Base-by-base conservation (phyloP, 2,329 filamentous ascomycete species). In the Clarireedia homoeocarpa region DNA sequence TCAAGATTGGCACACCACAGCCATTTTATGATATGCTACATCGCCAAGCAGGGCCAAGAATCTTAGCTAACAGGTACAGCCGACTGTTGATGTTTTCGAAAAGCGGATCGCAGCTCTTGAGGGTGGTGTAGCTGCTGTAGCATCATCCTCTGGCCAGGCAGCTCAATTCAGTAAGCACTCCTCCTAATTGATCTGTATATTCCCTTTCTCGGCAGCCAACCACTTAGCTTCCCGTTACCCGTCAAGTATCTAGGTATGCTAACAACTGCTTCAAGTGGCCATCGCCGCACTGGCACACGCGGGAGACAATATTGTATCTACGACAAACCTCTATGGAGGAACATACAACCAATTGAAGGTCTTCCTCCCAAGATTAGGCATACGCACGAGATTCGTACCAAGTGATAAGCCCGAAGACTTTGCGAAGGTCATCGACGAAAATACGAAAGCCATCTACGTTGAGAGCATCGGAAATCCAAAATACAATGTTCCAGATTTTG, bases 281-380 rank as follows among this genome's bases (percentile, higher is more conserved):
- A 85, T 96, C 66, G 79, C 83, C 17, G 84, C 91, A 6, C 83
- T 96, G 23, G 90, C 90, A 4, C 83, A 89, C 60, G 80, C 84
- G 0, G 92, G 91, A 51, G 91, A 96, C 77, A 96, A 96, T 76
- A 95, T 96, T 65, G 82, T 96, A 52, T 86, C 89, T 12, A 96
- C 91, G 6, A 85, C 86, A 49, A 95, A 95, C 74, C 77, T 96
- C 57, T 95, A 96, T 73, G 91, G 91, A 62, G 91, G 91, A 70
- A 96, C 91, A 20, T 96, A 96, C 78, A 96, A 96, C 75, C 92
- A 96, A 76, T 84, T 96, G 75, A 96, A 96, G 75, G 90, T 96
- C 48, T 80, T 90, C 63, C 77, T 96, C 55, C 87, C 89, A 9
- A 83, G 91, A 15, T 74, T 95, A 47, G 91, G 91, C 59, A 91